A percentile compares a stretch with the other conserved stretches of the same genome.
phyloP scores from a whole-genome alignment of 2,329 filamentous ascomycete species.

The Pestalotiopsis sp. region DNA sequence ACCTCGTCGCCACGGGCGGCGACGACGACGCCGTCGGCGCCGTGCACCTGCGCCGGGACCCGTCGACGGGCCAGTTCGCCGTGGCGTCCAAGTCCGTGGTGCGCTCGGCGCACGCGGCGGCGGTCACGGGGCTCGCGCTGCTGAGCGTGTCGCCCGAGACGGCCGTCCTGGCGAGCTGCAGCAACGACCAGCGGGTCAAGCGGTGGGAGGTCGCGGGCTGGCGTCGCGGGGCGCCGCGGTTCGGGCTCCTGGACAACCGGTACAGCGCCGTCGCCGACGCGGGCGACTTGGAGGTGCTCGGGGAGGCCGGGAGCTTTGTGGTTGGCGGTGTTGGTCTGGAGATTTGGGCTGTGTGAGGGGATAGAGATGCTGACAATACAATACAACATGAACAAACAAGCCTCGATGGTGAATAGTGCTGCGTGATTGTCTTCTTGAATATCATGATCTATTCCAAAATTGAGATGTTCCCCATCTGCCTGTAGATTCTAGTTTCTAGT shows the following conservation, averaged over 20 bases:
- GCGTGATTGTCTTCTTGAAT: neutral
- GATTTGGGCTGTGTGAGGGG: slow-evolving; percentile 12
- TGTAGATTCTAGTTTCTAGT: neutral
- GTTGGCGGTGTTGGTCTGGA: slow-evolving; percentile 16
- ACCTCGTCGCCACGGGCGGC: slow-evolving; percentile 72
- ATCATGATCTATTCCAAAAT: neutral
- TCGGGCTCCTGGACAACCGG: slow-evolving; percentile 48
- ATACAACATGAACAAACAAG: neutral
- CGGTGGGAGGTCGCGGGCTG: slow-evolving; percentile 45
- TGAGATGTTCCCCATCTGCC: neutral
- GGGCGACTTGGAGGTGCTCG: slow-evolving; percentile 50
- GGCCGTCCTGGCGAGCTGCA: slow-evolving; percentile 44
- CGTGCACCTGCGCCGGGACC: slow-evolving; percentile 24
- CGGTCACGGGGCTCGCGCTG: slow-evolving; percentile 62
- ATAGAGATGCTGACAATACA: neutral
- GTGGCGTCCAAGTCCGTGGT: slow-evolving; percentile 38
- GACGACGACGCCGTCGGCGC: slow-evolving; percentile 81
- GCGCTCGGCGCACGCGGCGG: slow-evolving; percentile 69
- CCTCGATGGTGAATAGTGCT: neutral
- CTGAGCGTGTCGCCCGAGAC: slow-evolving; percentile 18
- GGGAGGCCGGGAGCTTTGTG: slow-evolving; percentile 12
- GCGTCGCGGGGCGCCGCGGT: slow-evolving; percentile 20
- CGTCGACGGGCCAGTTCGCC: slow-evolving; percentile 14
- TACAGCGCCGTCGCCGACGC: slow-evolving; percentile 65
- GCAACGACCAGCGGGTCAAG: slow-evolving; percentile 66